Evolutionary conservation across 257 asterid species (phyloP).

Genomic region (Eustoma russellianum): DNA sequence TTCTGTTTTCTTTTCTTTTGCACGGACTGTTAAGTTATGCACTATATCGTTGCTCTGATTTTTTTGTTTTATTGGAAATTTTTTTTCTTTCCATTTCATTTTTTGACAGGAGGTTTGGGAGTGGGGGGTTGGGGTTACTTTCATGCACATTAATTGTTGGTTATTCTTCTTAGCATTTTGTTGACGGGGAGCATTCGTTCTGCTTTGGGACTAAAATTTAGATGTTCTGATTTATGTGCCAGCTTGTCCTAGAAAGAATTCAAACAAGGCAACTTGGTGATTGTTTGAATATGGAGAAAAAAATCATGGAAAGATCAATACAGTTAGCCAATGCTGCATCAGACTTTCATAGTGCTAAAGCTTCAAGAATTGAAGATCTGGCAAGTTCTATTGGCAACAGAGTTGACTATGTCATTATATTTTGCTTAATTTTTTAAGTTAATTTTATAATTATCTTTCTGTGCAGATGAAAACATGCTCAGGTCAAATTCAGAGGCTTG

Average conservation of each 20-base stretch:
- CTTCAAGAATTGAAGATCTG: constrained; percentile 84
- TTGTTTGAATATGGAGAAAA: constrained; percentile 56
- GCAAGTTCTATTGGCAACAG: constrained; percentile 20
- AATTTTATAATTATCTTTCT: constrained; percentile 14
- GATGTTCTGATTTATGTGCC: constrained; percentile 19
- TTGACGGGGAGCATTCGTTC: too few relatives aligned
- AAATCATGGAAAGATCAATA: constrained; percentile 44
- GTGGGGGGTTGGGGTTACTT: too few relatives aligned
- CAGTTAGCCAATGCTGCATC: constrained; percentile 55
- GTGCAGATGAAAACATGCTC: constrained; percentile 70
- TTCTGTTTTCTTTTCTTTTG: too few relatives aligned
- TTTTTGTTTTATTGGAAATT: too few relatives aligned
- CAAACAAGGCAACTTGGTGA: constrained; percentile 60
- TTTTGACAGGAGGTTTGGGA: too few relatives aligned
- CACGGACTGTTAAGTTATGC: too few relatives aligned
- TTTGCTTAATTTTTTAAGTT: neutral
- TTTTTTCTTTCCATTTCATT: too few relatives aligned
- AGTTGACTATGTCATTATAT: constrained; percentile 7
- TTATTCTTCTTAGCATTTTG: too few relatives aligned
- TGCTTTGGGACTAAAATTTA: constrained; percentile 1
- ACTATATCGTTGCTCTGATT: too few relatives aligned
- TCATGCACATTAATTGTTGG: too few relatives aligned
- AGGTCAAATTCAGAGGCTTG: constrained; percentile 62
- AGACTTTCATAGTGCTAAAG: constrained; percentile 49
- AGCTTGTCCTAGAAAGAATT: constrained; percentile 91